Evolutionary conservation across 2,329 filamentous ascomycete species (phyloP), one percentile per base, ranked within the genome.

Genomic region (Hypoxylon sp.): DNA sequence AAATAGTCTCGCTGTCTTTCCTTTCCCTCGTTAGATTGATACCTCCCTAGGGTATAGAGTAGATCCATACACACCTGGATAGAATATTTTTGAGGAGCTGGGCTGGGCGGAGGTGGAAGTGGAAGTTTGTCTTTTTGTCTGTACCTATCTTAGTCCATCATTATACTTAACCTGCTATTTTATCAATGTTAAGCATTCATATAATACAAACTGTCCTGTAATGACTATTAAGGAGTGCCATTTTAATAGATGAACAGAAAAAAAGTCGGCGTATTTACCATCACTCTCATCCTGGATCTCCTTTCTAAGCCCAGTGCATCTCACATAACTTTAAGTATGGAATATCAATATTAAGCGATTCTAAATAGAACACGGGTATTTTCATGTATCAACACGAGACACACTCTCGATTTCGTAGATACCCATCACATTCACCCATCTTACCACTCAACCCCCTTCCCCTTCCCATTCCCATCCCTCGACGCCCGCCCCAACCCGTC

Each of bases 401-500:
- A 2, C 2, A 20, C 10, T n/a, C 14, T n/a, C 33, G 13, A 44
- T 44, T 7, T 44, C n/a, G 4, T 4, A 14, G 5, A 1, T 44
- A 6, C 17, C 5, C 46, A 27, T 30, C 13, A 25, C 25, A 14
- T 14, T 37, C 31, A 4, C 35, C 10, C 22, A 30, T 2, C 42
- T 49, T 20, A 60, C 53, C 54, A 53, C n/a, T 17, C 42, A 42
- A 46, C 40, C 27, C 14, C 50, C 37, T 54, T 53, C 59, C 70
- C 71, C 64, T 53, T 66, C 14, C 56, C 66, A 17, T 22, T 2
- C n/a, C 2, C 20, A 20, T 20, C 20, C 20, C 20, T 20, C 20
- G 20, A 20, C 20, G 3, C 6, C 10, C 22, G 14, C 27, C 55
- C 2, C 31, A 78, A 37, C 1, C 76, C 77, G 31, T 64, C 70